These are phyloP conservation scores for Aspergillus vadensis DNA, from an alignment of 2,329 filamentous ascomycete species.

Conservation along the genomic window DNA sequence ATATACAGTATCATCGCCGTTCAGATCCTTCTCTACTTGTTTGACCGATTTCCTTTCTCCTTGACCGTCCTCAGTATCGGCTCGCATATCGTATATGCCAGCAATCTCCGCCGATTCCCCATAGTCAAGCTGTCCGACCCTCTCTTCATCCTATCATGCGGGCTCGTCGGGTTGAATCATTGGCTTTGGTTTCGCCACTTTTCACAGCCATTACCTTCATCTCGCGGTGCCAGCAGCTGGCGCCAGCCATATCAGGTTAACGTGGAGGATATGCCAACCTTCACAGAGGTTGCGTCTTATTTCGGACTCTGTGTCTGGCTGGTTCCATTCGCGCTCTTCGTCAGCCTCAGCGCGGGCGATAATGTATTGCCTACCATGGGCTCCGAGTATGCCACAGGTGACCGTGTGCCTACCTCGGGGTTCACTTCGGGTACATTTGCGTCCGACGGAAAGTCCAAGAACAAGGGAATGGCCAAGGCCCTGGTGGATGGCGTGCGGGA, in stretches of 20 bases:
- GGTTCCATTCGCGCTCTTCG: slow-evolving; percentile 91
- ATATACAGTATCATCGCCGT: slow-evolving; percentile 80
- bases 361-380: slow-evolving; percentile 94
- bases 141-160: slow-evolving; percentile 80
- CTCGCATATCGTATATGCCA: slow-evolving; percentile 82
- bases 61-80: slow-evolving; percentile 73
- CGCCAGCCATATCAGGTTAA: slow-evolving; percentile 47
- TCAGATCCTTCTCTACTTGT: slow-evolving; percentile 71
- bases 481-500: slow-evolving; percentile 61
- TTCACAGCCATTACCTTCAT: slow-evolving; percentile 60
- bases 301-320: slow-evolving; percentile 97
- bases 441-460: slow-evolving; percentile 47
- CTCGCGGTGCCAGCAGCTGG: slow-evolving; percentile 34
- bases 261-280: slow-evolving; percentile 65
- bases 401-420: slow-evolving; percentile 31
- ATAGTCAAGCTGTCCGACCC: slow-evolving; percentile 86
- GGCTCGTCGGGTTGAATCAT: slow-evolving; percentile 84
- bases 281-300: slow-evolving; percentile 93
- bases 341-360: slow-evolving; percentile 89
- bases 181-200: slow-evolving; percentile 97
- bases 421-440: slow-evolving; percentile 28
- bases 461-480: slow-evolving; percentile 65
- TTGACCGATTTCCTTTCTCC: slow-evolving; percentile 83
- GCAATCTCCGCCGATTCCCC: slow-evolving; percentile 76
- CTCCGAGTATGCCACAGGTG: slow-evolving; percentile 67